Base-by-base conservation (phyloP, 225 moss, liverwort and hornwort genomes). In the Straminergon stramineum region DNA sequence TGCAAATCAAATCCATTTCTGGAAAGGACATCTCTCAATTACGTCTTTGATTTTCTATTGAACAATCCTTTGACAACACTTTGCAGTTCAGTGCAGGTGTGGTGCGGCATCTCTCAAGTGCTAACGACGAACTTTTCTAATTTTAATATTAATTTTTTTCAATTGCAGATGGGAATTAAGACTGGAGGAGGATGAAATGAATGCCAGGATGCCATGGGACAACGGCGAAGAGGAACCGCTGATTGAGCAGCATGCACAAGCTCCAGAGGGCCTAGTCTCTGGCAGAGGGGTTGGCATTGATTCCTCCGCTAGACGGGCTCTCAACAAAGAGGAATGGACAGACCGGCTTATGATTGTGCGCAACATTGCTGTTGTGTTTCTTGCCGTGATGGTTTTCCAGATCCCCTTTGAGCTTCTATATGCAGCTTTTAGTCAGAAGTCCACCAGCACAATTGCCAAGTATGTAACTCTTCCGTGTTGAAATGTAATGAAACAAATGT, bases 341-440 rank as follows among this genome's bases (percentile, higher is more conserved):
- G 92, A 85, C 84, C 93, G 97, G 83, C 84, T 96, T 26, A 89
- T 93, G 82, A 95, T 94, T 90, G 68, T 97, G 88, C 93, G 96
- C 88, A 96, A 96, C 86, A 93, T 93, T 87, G 92, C 82, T 35
- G 88, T 95, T 85, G 96, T 98, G 65, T 95, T 96, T 73, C 85
- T 93, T 32, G 95, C 91, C 53, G 93, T 98, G 79, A 95, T 94
- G 83, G 93, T 96, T 85, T 86, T 98, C 83, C 96, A 98, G 90
- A 88, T 98, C 82, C 98, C 98, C 41, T 98, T 98, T 79, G 98
- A 98, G 89, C 94, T 94, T 87, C 74, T 94, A 83, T 94, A 92
- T 60, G 93, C 93, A 74, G 62, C 91, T 78, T 87, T 95, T 85
- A 92, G 79, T 84, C 93, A 60, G 64, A 66, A 87, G 65, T 68